phyloP scores from a whole-genome alignment of 345 rosid genomes.

The Aquilaria malaccensis region DNA sequence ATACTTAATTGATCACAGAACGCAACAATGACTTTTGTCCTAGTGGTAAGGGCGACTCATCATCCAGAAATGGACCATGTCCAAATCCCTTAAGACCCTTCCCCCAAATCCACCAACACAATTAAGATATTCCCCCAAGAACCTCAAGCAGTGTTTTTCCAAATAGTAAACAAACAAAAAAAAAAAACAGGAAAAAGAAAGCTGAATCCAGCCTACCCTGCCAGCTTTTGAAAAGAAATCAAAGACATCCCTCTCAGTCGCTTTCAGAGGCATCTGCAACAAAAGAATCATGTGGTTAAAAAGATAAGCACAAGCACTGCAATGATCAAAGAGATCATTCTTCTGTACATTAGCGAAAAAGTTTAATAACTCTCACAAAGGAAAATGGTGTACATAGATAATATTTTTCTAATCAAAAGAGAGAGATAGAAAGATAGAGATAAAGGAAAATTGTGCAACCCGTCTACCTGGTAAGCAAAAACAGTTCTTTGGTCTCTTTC shows the following conservation, averaged over 20 bases:
- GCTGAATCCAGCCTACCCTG: conserved; percentile 46
- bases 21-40: too few relatives aligned
- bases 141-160: too few relatives aligned
- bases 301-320: not conserved
- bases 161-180: too few relatives aligned
- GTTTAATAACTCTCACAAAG: not conserved
- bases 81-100: too few relatives aligned
- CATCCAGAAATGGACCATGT: too few relatives aligned
- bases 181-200: conserved; percentile 5
- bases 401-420: too few relatives aligned
- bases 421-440: not conserved
- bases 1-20: too few relatives aligned
- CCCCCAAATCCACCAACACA: too few relatives aligned
- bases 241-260: conserved; percentile 84
- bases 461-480: conserved; percentile 83
- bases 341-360: not conserved
- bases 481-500: conserved; percentile 98
- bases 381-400: too few relatives aligned
- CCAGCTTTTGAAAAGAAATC: conserved; percentile 95
- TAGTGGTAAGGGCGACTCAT: too few relatives aligned
- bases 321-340: not conserved
- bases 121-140: too few relatives aligned
- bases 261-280: conserved; percentile 90
- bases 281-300: conserved; percentile 13
- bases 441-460: not conserved